Base-by-base conservation (phyloP, 2,329 filamentous ascomycete species). In the Drechslerella dactyloides region DNA sequence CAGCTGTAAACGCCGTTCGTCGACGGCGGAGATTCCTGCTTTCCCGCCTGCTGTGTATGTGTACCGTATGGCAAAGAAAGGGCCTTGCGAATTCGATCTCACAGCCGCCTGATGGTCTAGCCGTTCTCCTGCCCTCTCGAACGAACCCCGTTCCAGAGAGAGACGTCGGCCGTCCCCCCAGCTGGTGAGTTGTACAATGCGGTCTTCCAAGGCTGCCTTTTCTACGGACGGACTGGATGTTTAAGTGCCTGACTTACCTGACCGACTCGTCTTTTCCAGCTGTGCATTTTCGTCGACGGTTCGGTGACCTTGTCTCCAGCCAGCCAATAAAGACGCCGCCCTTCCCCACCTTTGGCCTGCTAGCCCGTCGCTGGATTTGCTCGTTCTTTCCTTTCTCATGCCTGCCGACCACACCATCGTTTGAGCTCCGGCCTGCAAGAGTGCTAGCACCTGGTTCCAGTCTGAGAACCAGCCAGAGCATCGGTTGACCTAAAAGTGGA, bases 401-500 rank as follows among this genome's bases (percentile, higher is more conserved):
- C 59, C 52, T 70, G 66, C 58, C 51, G 63, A 53, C 66, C 66
- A 70, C 65, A 70, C 66, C 54, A 57, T 59, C 66, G 59, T 63
- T 70, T 64, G 66, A 63, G 53, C 59, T 63, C 58, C 40, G 54
- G 52, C 59, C 58, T 70, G 59, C 58, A 63, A 69, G 37, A 54
- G 58, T 63, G 58, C 50, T 63, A 70, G 66, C 66, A 70, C 59
- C 65, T 58, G 56, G 65, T 70, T 50, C 65, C 57, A 70, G 59
- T 69, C 42, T 69, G 42, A 57, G 40, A 61, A 68, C 63, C 63
- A 68, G 63, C 63, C n/a, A 68, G 58, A 62, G 65, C 46, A 69
- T 69, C 65, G 57, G 65, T 69, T 70, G 66, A 70, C 66, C 59
- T 70, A 60, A 64, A 69, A 70, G 66, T 54, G 58, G 53, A 55